Evolutionary conservation across 2,329 filamentous ascomycete species (phyloP).

Genomic region (Achaetomium macrosporum): DNA sequence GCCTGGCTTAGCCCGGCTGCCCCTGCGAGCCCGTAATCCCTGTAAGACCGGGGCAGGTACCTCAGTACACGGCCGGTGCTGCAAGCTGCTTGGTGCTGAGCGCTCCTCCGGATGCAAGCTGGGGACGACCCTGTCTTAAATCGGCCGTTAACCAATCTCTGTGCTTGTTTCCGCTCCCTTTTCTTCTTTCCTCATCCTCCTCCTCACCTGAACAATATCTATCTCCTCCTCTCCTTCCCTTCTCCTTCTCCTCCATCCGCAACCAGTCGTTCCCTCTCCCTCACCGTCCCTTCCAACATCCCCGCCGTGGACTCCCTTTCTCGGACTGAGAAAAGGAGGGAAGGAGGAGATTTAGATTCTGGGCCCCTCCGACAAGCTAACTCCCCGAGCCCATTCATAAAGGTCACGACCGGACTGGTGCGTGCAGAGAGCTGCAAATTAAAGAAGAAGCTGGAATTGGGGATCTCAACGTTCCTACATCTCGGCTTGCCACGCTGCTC

Average conservation of each 20-base stretch:
- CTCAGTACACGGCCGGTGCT: slow-evolving; percentile 23
- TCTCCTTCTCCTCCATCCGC: slow-evolving; percentile 32
- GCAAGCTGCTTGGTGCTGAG: slow-evolving; percentile 26
- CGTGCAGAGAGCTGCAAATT: slow-evolving; percentile 10
- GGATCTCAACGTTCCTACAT: slow-evolving; percentile 12
- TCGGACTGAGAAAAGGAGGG: slow-evolving; percentile 29
- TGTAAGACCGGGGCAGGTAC: slow-evolving; percentile 21
- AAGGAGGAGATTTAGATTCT: slow-evolving; percentile 30
- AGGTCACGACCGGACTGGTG: slow-evolving; percentile 25
- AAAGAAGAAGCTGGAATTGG: slow-evolving; percentile 14
- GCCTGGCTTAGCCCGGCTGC: slow-evolving; percentile 15
- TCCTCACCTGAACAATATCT: slow-evolving; percentile 43
- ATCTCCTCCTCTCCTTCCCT: slow-evolving; percentile 36
- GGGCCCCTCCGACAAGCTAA: slow-evolving; percentile 26
- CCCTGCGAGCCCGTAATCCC: slow-evolving; percentile 17
- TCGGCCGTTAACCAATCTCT: slow-evolving; percentile 35
- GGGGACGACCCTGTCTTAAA: slow-evolving; percentile 38
- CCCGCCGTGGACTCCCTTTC: slow-evolving; percentile 28
- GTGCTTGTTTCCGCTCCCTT: slow-evolving; percentile 51
- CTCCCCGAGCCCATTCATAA: slow-evolving; percentile 24
- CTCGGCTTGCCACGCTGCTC: slow-evolving; percentile 20
- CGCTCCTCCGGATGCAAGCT: slow-evolving; percentile 18
- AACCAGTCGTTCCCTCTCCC: slow-evolving; percentile 52
- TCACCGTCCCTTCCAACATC: slow-evolving; percentile 41
- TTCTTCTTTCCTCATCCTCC: slow-evolving; percentile 47